Conservation (phyloP, 2,329 filamentous ascomycete species). For the Didymellaceae sp. region DNA sequence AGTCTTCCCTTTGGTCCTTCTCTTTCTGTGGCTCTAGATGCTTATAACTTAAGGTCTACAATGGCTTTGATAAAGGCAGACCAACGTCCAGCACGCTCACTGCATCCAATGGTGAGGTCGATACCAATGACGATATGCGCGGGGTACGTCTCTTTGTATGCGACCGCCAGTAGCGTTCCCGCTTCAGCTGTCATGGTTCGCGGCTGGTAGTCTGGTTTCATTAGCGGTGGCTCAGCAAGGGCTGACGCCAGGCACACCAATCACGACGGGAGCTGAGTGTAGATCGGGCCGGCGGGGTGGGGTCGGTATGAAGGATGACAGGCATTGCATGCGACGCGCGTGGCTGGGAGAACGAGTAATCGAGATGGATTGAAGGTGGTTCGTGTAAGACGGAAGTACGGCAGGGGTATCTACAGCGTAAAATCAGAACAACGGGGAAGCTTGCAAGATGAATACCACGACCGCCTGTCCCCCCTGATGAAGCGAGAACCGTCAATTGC, state of each 20-base stretch:
- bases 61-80: too few species aligned
- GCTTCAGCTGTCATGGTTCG: slow-evolving; percentile 15
- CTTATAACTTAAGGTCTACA: not conserved
- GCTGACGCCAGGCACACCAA: slow-evolving; percentile 13
- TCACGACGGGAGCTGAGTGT: not conserved
- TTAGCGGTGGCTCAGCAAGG: slow-evolving; percentile 10
- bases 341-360: not conserved
- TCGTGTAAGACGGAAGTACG: not conserved
- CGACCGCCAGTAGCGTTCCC: slow-evolving; percentile 2
- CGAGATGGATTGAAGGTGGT: not conserved
- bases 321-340: not conserved
- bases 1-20: not conserved
- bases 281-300: slow-evolving; percentile 13
- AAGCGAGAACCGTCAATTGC: too few species aligned
- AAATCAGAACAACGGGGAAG: slow-evolving; percentile 7
- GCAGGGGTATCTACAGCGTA: slow-evolving; percentile 11
- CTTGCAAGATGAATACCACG: not conserved
- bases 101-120: not conserved
- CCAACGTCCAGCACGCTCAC: not conserved
- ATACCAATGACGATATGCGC: slow-evolving; percentile 6
- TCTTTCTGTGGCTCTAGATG: not conserved
- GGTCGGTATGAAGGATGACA: slow-evolving; percentile 8
- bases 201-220: slow-evolving; percentile 1
- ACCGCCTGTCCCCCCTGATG: not conserved
- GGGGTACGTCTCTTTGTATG: slow-evolving; percentile 15